Evolutionary conservation across 2,329 filamentous ascomycete genomes (phyloP), one percentile per base, ranked within the genome.

Genomic region (Pseudocercospora musae): DNA sequence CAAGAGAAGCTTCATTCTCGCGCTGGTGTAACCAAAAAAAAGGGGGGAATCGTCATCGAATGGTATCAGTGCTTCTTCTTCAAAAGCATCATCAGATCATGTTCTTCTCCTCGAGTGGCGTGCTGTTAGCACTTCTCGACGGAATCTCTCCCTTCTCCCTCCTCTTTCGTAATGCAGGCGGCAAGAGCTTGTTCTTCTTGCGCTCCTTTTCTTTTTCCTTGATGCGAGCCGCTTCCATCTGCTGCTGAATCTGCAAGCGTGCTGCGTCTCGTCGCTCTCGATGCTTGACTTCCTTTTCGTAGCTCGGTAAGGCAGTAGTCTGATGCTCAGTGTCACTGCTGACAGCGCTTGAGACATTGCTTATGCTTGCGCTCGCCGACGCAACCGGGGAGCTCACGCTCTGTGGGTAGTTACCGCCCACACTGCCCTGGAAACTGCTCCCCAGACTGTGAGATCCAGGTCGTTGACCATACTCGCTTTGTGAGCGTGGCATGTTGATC

Each of bases 101-200:
- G 21, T 46, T 44, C 25, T 48, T 57, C 37, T 50, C 57, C 21
- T 60, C 62, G 37, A 63, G 46, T 44, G 62, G 62, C 46, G 62
- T 63, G 54, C 62, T 63, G 46, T 57, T 60, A 37, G 62, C 62
- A 48, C 62, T 63, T 31, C 62, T 48, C 49, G 62, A 63, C 10
- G 62, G 62, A 40, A 63, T 76, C 29, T 74, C 72, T 63, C 75
- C 76, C 5, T 74, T 70, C 64, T 69, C 69, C 40, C 71, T 72
- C 65, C 70, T 68, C 60, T 70, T 71, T 58, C 69, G 73, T 62
- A 80, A 73, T 4, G 73, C 74, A 8, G 76, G 62, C 15, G 62
- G 72, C 54, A 79, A 69, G 5, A 77, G 73, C 40, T 77, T 74
- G 63, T 78, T 76, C n/a, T 72, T 73, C 58, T 77, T 76, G 21